Evolutionary conservation across 129 eudicot species (phyloP), one percentile per base, ranked within the genome.

Genomic region (Silybum marianum): DNA sequence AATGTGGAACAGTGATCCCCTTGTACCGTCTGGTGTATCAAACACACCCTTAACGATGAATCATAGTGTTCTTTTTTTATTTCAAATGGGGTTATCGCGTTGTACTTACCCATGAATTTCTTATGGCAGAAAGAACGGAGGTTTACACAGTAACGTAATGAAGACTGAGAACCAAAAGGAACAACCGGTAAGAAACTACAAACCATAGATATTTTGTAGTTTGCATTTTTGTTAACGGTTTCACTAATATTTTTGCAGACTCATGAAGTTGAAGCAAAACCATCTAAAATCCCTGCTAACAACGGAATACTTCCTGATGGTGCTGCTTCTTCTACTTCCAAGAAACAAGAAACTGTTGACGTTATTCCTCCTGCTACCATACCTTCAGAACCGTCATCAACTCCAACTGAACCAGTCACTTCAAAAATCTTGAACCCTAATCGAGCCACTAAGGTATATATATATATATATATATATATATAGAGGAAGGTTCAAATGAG

Each of bases 381-480:
- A n/a, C 66, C 85, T 22, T 78, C 88, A 54, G 90, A 85, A 65
- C 88, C 85, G n/a, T 80, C 90, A 73, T 62, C 91, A 84, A 62
- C 82, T 73, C 85, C 87, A 80, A 80, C 25, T 26, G 82, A 80
- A 73, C 44, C 73, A 75, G 70, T 81, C 74, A 83, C 84, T 83
- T 79, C 88, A 69, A 87, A 83, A 86, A 78, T 85, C 73, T 83
- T 82, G 44, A 86, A 72, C 75, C 70, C 80, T 69, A 87, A 85
- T 46, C 80, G 68, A 84, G 22, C 81, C 36, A 25, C 85, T 11
- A 90, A 90, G 98, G 95, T 91, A 87, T 74, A 80, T 32, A 32
- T 32, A 32, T 32, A 4, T 32, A 32, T 32, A 32, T 32, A 4
- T 32, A 80, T 71, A n/a, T n/a, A n/a, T n/a, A n/a, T n/a, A n/a